A percentile compares a stretch with the other conserved stretches of the same genome.
Evolutionary conservation across 2,329 filamentous ascomycete species (phyloP).

Genomic region (Beauveria pseudobassiana): DNA sequence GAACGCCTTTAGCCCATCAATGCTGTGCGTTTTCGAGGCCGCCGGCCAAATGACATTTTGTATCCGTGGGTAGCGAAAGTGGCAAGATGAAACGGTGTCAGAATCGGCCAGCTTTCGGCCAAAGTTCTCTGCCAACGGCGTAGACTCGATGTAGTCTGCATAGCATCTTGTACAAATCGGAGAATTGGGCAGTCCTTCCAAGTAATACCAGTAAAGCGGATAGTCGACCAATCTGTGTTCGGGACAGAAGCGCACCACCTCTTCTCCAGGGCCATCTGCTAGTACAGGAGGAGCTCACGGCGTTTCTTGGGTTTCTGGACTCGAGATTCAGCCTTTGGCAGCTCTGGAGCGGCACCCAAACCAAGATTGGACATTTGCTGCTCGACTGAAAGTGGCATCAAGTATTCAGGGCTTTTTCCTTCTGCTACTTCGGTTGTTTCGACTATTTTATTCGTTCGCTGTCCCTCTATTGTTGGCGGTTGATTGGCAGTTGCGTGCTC

Average conservation of each 20-base stretch:
- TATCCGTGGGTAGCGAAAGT: slow-evolving; percentile 25
- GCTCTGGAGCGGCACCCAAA: background rate
- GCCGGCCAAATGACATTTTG: slow-evolving; percentile 27
- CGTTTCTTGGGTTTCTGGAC: background rate
- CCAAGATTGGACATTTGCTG: background rate
- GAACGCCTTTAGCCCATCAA: slow-evolving; percentile 21
- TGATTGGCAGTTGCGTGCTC: background rate
- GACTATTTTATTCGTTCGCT: too few species aligned
- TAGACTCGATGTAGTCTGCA: slow-evolving; percentile 27
- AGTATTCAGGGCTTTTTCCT: too few species aligned
- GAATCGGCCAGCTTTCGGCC: slow-evolving; percentile 15
- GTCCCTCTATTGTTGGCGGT: background rate
- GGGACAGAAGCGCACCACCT: slow-evolving; percentile 22
- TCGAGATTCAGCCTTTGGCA: background rate
- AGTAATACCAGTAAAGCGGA: slow-evolving; percentile 24
- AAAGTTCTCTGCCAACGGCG: slow-evolving; percentile 24
- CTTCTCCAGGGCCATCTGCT: slow-evolving; percentile 17
- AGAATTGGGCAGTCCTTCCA: slow-evolving; percentile 22
- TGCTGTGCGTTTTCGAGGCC: slow-evolving; percentile 20
- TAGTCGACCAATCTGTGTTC: slow-evolving; percentile 22
- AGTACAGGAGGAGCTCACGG: slow-evolving; percentile 9
- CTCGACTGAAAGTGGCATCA: background rate
- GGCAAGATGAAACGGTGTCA: slow-evolving; percentile 24
- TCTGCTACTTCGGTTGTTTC: background rate
- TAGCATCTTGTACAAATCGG: slow-evolving; percentile 35